phyloP scores from a whole-genome alignment of 2,329 filamentous ascomycete genomes.

The Periconia macrospinosa region DNA sequence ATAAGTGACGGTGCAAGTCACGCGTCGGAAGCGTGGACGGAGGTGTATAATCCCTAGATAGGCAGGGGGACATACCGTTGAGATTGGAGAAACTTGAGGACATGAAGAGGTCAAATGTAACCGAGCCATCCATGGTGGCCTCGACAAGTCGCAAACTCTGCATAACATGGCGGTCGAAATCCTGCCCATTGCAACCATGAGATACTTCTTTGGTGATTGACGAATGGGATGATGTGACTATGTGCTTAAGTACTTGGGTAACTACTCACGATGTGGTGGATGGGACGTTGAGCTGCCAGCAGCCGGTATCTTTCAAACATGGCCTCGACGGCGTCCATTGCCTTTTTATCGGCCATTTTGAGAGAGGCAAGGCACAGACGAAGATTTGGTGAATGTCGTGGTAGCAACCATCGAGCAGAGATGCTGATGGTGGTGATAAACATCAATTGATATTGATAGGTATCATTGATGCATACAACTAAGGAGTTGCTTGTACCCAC shows the following conservation, averaged over 20 bases:
- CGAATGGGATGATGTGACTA: not conserved
- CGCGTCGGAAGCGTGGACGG: not conserved
- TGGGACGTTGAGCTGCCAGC: conserved; percentile 31
- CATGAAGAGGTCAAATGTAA: conserved; percentile 38
- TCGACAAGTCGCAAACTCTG: conserved; percentile 39
- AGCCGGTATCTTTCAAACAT: conserved; percentile 42
- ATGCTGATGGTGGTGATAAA: no score
- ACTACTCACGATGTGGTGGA: conserved; percentile 34
- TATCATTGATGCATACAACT: no score
- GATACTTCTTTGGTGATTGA: not conserved
- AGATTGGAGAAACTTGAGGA: conserved; percentile 42
- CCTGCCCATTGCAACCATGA: conserved; percentile 17
- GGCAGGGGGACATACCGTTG: conserved; percentile 36
- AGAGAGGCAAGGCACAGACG: not conserved
- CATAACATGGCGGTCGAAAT: conserved; percentile 44
- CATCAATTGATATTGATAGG: no score
- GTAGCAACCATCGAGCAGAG: no score
- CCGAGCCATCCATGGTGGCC: conserved; percentile 39
- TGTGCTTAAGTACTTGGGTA: no score
- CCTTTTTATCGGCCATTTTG: conserved; percentile 31
- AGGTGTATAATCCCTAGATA: no score
- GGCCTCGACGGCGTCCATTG: conserved; percentile 40
- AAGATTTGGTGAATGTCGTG: not conserved
- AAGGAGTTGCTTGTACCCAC: no score
- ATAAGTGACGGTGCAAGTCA: not conserved